Evolutionary conservation across 2,329 filamentous ascomycete genomes (phyloP).

Genomic region (Fusarium humuli): DNA sequence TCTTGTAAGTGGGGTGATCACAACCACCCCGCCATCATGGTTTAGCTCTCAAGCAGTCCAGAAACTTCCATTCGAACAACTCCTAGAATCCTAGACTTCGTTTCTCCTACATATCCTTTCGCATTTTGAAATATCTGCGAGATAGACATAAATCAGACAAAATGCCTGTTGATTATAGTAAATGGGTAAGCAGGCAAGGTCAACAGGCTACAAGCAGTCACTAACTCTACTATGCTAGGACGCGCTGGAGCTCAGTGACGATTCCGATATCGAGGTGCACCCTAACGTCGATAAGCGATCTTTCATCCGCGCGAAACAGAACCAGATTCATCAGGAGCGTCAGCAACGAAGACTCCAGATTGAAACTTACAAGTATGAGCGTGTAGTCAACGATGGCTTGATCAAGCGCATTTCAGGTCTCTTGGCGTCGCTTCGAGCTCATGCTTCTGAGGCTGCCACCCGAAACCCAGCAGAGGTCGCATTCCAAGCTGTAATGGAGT

Average conservation of each 20-base stretch:
- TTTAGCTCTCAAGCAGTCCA: slow-evolving; percentile 40
- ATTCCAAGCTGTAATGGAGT: slow-evolving; percentile 90
- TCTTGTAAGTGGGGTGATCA: slow-evolving; percentile 39
- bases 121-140: background rate
- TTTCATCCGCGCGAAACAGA: slow-evolving; percentile 98
- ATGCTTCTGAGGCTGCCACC: slow-evolving; percentile 74
- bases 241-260: slow-evolving; percentile 94
- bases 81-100: background rate
- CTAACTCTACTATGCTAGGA: slow-evolving; percentile 64
- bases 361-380: slow-evolving; percentile 90
- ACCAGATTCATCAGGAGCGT: slow-evolving; percentile 93
- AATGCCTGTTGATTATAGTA: slow-evolving; percentile 72
- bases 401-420: slow-evolving; percentile 85
- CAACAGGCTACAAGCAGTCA: background rate
- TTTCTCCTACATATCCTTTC: background rate
- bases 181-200: slow-evolving; percentile 66
- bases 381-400: slow-evolving; percentile 91
- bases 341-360: slow-evolving; percentile 89
- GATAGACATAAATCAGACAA: slow-evolving; percentile 4
- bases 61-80: slow-evolving; percentile 43
- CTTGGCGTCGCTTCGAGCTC: slow-evolving; percentile 77
- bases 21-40: slow-evolving; percentile 45
- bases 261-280: slow-evolving; percentile 98
- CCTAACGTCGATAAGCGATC: slow-evolving; percentile 98
- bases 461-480: slow-evolving; percentile 82